Evolutionary conservation across 2,329 filamentous ascomycete genomes (phyloP).

Genomic region (Ceratocystis huliohia): DNA sequence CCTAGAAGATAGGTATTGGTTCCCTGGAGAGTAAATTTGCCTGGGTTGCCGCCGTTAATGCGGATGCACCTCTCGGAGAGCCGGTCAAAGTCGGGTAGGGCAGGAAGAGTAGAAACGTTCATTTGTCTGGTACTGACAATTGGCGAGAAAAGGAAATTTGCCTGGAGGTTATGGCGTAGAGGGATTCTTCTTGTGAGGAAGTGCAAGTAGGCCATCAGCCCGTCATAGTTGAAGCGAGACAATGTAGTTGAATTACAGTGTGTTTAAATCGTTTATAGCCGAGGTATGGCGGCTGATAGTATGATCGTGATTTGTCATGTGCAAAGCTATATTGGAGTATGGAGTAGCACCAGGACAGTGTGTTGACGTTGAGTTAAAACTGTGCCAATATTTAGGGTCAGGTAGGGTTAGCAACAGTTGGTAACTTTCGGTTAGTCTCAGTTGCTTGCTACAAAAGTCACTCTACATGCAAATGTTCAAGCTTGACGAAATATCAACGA

Average conservation of each 20-base stretch:
- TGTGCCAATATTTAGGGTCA: too few relatives aligned
- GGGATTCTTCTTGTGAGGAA: neutral
- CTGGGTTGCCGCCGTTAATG: conserved; percentile 80
- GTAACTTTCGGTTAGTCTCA: too few relatives aligned
- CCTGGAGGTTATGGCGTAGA: neutral
- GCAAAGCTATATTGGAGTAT: too few relatives aligned
- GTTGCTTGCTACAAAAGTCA: too few relatives aligned
- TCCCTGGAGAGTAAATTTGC: conserved; percentile 63
- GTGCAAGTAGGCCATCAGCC: neutral
- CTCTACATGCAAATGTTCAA: too few relatives aligned
- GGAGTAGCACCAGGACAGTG: too few relatives aligned
- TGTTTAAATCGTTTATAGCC: too few relatives aligned
- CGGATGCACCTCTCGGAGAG: conserved; percentile 68
- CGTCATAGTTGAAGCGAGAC: neutral
- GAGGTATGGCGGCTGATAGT: too few relatives aligned
- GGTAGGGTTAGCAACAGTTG: too few relatives aligned
- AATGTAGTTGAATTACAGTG: too few relatives aligned
- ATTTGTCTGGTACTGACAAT: neutral
- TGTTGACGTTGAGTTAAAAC: too few relatives aligned
- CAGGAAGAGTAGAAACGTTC: conserved; percentile 34
- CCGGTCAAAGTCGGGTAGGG: conserved; percentile 61
- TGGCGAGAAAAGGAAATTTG: neutral
- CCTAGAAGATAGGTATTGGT: conserved; percentile 95
- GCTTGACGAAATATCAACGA: neutral
- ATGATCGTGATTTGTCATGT: too few relatives aligned